Conservation (phyloP, 257 asterid species). For the Parsonsia alboflavescens region DNA sequence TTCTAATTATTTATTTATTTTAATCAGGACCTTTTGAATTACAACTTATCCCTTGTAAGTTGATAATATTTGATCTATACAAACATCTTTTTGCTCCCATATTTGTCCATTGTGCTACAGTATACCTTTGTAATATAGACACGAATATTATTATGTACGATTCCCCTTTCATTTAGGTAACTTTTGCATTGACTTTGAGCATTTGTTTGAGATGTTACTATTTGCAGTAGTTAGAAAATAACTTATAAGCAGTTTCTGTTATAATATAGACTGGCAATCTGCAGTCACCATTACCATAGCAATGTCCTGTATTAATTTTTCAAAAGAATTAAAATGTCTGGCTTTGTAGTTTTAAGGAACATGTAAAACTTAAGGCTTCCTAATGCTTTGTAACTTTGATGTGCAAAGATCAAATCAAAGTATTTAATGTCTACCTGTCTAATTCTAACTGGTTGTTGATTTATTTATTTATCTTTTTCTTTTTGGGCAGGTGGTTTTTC, state of each 20-base stretch:
- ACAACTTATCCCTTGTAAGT: conserved; percentile 84
- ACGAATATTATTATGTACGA: background rate
- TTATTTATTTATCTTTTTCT: too few species aligned
- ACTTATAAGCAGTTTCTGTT: background rate
- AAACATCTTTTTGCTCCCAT: conserved; percentile 12
- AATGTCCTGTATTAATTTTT: background rate
- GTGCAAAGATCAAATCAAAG: background rate
- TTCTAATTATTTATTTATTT: too few species aligned
- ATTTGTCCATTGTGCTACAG: background rate
- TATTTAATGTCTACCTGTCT: conserved; percentile 5
- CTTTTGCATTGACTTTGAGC: conserved; percentile 9
- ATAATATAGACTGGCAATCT: background rate
- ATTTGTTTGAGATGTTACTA: background rate
- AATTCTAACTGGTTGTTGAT: conserved; percentile 24
- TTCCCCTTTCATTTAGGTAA: background rate
- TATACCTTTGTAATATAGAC: background rate
- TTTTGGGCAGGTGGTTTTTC: conserved; percentile 77
- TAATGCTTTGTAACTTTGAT: background rate
- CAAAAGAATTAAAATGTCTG: background rate
- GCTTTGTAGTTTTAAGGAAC: background rate
- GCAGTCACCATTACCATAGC: background rate
- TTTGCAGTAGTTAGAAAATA: background rate
- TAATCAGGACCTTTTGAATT: too few species aligned
- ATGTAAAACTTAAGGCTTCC: background rate
- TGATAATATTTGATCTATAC: conserved; percentile 8